Base-by-base conservation (phyloP, 108 stramenopile genomes). In the Cyclotella baltica region DNA sequence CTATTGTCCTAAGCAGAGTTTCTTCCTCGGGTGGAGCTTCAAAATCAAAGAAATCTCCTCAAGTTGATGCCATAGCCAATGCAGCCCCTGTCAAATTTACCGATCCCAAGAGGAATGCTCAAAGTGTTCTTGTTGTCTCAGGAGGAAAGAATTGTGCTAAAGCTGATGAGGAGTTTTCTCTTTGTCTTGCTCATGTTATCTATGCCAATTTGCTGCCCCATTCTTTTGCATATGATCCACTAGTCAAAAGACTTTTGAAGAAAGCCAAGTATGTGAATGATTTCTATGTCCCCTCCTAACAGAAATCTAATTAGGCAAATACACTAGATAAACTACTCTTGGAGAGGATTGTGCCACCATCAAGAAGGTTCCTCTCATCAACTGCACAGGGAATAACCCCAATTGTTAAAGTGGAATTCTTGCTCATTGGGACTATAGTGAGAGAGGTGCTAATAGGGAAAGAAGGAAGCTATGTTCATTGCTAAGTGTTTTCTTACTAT, bases 261-360 rank as follows among this genome's bases (percentile, higher is more conserved):
- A 53, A 53, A 20, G 20, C 52, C n/a, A 53, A 19, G 52, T 4
- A 16, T 4, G 4, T 22, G 9, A 13, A 13, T 22, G 15, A 53
- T 4, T 4, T 4, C 11, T 53, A 53, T 53, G 11, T n/a, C 20
- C 23, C 55, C 55, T 23, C 55, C 55, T 11, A 27, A 22, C 11
- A 27, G 25, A 56, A 11, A 56, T 5, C 20, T 25, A 25, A 23
- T 56, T n/a, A 23, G 22, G 40, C 40, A 11, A 8, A 43, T 11
- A 13, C 8, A 43, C 8, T 13, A 11, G 40, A 43, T 43, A 13
- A 8, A 8, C n/a, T 53, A 19, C n/a, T 53, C 15, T 70, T 20
- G 48, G 50, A 46, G 76, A 67, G 0, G 76, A 76, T 69, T 67
- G 76, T 18, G 69, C 76, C 1, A 76, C 76, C 2, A 70, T 76